phyloP scores from a whole-genome alignment of 1,284 basidiomycete species.

The Fomes fomentarius region DNA sequence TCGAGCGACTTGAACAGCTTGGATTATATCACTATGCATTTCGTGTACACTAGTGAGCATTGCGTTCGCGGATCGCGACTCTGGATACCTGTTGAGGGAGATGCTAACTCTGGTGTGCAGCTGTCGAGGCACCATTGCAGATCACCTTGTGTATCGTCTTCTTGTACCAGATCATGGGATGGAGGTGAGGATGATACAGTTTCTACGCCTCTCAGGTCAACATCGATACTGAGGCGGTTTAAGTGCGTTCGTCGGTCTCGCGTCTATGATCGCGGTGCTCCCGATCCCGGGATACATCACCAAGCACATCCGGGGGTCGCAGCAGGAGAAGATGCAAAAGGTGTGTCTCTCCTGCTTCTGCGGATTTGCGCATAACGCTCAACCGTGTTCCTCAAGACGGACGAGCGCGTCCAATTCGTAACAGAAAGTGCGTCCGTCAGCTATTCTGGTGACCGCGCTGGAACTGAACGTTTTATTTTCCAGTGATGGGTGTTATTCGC shows the following conservation, averaged over 20 bases:
- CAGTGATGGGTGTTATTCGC: constrained; percentile 45
- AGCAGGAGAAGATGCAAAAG: constrained; percentile 37
- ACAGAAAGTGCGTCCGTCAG: constrained; percentile 48
- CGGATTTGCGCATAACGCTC: background rate
- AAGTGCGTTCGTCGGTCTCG: constrained; percentile 55
- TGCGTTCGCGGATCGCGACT: too few relatives aligned
- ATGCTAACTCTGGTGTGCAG: background rate
- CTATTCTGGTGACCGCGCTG: too few relatives aligned
- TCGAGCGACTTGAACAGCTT: constrained; percentile 16
- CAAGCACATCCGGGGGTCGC: constrained; percentile 33
- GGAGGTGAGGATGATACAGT: constrained; percentile 36
- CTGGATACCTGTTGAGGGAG: background rate
- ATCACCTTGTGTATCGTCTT: constrained; percentile 44
- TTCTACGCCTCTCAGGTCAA: background rate
- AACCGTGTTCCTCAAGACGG: constrained; percentile 43
- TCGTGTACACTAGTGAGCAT: constrained; percentile 6
- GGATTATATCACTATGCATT: background rate
- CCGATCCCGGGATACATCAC: constrained; percentile 51
- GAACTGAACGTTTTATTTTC: background rate
- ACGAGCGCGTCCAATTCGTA: constrained; percentile 51
- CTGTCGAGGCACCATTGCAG: constrained; percentile 25
- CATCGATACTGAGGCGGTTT: background rate
- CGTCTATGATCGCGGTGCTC: constrained; percentile 50
- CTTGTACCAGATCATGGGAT: constrained; percentile 49
- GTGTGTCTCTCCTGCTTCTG: constrained; percentile 19